Base-by-base conservation (phyloP, 345 rosid genomes). In the Kernera saxatilis region DNA sequence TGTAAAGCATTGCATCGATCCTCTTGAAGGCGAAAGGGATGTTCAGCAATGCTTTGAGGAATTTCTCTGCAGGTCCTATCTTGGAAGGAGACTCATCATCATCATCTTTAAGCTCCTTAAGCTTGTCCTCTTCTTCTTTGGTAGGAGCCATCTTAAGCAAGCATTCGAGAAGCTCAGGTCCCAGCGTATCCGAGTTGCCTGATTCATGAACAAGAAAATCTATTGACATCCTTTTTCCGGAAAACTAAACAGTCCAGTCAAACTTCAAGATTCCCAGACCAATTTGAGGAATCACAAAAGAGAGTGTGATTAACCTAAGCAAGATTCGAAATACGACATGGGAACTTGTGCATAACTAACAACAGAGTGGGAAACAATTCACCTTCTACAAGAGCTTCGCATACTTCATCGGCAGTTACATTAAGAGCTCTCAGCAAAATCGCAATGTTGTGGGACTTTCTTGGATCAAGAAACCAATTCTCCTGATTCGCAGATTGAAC, bases 101-200 rank as follows among this genome's bases (percentile, higher is more conserved):
- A n/a, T 35, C 56, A 1, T 54, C 69, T 44, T 87, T 87, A 84
- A 84, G 87, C 66, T 88, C 96, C 72, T 80, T 84, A 61, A 95
- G 83, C 65, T 87, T 95, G 4, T 58, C 79, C 68, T 88, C 97
- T 81, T 95, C 98, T 72, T 92, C 99, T 79, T 88, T 83, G 0
- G 92, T 84, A 30, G 97, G 98, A 64, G 98, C 91, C 99, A 95
- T 95, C 85, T 90, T 95, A 50, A 90, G 81, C 67, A 95, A 74
- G 61, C 97, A 88, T 69, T 92, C 94, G 2, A 95, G 90, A 27
- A 95, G 95, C 81, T 95, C 99, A 3, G 97, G 81, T 49, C 98
- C 99, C 52, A 95, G 70, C 2, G 87, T 78, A 67, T 95, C 99
- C 0, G 89, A 80, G 63, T 88, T 95, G 18, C 99, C 99, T 95